Base-by-base conservation (phyloP, 495 filamentous ascomycete genomes). In the Aspergillus heteromorphus region DNA sequence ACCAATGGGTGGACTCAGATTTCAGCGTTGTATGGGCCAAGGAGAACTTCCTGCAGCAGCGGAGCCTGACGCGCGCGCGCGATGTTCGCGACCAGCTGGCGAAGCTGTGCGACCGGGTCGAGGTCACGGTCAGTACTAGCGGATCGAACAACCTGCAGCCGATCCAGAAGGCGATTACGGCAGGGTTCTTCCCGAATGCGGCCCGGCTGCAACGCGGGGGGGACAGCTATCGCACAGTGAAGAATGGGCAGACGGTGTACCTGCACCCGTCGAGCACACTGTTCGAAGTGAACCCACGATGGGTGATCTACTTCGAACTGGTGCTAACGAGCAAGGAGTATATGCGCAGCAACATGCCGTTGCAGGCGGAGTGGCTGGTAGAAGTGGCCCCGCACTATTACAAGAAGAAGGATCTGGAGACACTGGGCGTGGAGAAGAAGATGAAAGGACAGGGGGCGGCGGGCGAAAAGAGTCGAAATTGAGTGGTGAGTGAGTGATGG, bases 381-480 rank as follows among this genome's bases (percentile, higher is more conserved):
- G 93, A 98, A 71, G 89, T 91, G 40, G 93, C 95, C 42, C 95
- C 92, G 53, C 93, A 98, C 74, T 97, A 88, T 64, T 87, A 97
- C 65, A 96, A 96, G 75, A 89, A 87, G 77, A 88, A 89, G 72
- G 90, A 97, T 65, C 65, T 97, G 41, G 95, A 97, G 65, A 83
- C 79, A 17, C 55, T 97, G 54, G 86, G 86, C 14, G 73, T 86
- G 66, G 87, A 89, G 49, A 85, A 80, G 75, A 97, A 96, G 73
- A 82, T 88, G 77, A 87, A 85, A 65, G 82, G 79, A 7, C 67
- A 78, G 55, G 84, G 83, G 9, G 72, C 63, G 3, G 57, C 65
- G 11, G 79, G 77, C 7, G 77, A 75, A 63, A 78, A 73, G 65
- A 79, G 75, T 57, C 73, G 71, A 1, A 53, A 61, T 42, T 64